A percentile compares a stretch with the other conserved stretches of the same genome.
Conservation (phyloP, 176 grass and related monocot genomes). For the Aegilops umbellulata region DNA sequence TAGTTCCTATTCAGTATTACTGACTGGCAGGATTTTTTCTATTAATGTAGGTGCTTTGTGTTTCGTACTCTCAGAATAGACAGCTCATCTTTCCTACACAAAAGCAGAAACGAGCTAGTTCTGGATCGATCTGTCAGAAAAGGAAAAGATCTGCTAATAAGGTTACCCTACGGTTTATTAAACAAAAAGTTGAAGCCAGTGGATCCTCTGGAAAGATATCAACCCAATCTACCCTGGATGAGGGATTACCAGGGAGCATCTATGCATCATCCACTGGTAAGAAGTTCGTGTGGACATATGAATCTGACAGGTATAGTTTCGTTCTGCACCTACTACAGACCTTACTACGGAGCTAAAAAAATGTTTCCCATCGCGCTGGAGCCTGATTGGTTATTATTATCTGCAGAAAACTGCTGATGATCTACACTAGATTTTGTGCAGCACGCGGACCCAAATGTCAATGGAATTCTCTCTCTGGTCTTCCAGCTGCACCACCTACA, state of each 20-base stretch:
- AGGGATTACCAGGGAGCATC: conserved; percentile 24
- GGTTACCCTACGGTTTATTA: conserved; percentile 28
- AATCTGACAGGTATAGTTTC: conserved; percentile 75
- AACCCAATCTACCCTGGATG: conserved; percentile 9
- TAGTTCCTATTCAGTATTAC: conserved; percentile 15
- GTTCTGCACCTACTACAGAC: conserved; percentile 6
- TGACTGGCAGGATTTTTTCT: conserved; percentile 19
- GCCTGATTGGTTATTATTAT: conserved; percentile 28
- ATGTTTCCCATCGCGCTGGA: neutral
- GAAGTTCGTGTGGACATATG: conserved; percentile 75
- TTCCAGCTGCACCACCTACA: conserved; percentile 74
- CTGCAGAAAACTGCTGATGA: conserved; percentile 77
- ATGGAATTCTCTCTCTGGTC: conserved; percentile 74
- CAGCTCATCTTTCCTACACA: conserved; percentile 22
- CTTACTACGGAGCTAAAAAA: conserved; percentile 13
- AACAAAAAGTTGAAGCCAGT: conserved; percentile 18
- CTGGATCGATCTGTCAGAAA: conserved; percentile 43
- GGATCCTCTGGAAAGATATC: conserved; percentile 30
- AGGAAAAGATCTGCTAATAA: conserved; percentile 53
- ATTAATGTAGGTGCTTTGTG: conserved; percentile 69
- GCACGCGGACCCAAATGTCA: conserved; percentile 69
- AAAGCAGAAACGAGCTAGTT: conserved; percentile 35
- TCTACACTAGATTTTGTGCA: conserved; percentile 68
- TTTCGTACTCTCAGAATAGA: conserved; percentile 42
- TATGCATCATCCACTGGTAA: conserved; percentile 35